These are phyloP conservation scores for Neurospora sp. DNA, from an alignment of 2,329 filamentous ascomycete species.

Conservation along the genomic window DNA sequence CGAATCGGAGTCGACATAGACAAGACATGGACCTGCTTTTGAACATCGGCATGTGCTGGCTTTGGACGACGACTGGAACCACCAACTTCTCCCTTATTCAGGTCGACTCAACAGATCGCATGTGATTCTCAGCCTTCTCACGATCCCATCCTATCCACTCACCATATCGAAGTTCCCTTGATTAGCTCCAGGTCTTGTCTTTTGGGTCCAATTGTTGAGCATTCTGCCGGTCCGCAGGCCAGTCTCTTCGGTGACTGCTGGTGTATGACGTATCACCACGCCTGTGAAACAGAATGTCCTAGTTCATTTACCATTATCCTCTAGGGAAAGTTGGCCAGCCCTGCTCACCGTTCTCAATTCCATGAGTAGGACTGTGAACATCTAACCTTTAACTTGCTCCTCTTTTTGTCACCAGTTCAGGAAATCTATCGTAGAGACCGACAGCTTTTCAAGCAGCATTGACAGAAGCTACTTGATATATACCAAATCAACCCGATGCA, in stretches of 20 bases:
- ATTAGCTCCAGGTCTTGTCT: neutral
- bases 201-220: neutral
- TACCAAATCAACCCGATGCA: neutral
- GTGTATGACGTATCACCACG: neutral
- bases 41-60: neutral
- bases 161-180: neutral
- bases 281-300: neutral
- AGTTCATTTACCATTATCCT: neutral
- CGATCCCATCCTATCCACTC: neutral
- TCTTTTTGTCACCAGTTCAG: neutral
- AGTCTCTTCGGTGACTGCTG: neutral
- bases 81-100: neutral
- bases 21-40: neutral
- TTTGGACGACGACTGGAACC: neutral
- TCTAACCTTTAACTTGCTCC: neutral
- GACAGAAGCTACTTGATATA: neutral
- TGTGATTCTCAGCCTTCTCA: neutral
- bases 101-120: neutral
- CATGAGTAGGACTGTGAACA: neutral
- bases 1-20: neutral
- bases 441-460: neutral
- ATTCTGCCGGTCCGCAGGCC: neutral
- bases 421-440: neutral
- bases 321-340: neutral
- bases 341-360: neutral